Conservation (phyloP, 495 filamentous ascomycete species). For the Sphaerosporella brunnea region DNA sequence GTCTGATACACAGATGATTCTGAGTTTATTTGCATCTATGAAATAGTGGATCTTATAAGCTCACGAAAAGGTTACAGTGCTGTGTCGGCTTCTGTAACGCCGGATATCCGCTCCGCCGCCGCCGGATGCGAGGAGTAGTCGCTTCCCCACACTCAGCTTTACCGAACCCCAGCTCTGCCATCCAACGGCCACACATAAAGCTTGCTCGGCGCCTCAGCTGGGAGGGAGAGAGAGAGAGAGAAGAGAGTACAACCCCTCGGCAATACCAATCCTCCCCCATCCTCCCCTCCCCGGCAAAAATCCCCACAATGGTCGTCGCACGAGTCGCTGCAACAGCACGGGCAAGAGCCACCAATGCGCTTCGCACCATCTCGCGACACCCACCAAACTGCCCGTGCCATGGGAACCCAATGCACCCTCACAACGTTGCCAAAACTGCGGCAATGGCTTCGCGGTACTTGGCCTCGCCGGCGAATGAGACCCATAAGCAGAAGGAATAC, state of each 20-base stretch:
- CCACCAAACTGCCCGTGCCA: slow-evolving; percentile 87
- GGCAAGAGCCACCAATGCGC: slow-evolving; percentile 56
- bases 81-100: too few relatives aligned
- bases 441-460: slow-evolving; percentile 6
- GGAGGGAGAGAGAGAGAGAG: too few relatives aligned
- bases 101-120: too few relatives aligned
- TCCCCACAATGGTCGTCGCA: slow-evolving; percentile 10
- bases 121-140: too few relatives aligned
- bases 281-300: background rate
- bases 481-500: slow-evolving; percentile 58
- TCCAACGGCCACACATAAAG: background rate
- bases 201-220: background rate
- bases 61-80: too few relatives aligned
- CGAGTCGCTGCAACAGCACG: slow-evolving; percentile 42
- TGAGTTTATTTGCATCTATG: too few relatives aligned
- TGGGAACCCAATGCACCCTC: slow-evolving; percentile 58
- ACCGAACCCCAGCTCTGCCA: background rate
- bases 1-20: too few relatives aligned
- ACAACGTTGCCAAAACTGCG: slow-evolving; percentile 32
- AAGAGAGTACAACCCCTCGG: background rate
- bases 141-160: background rate
- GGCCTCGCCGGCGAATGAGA: slow-evolving; percentile 10
- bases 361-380: slow-evolving; percentile 77
- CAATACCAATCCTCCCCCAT: background rate
- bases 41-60: too few relatives aligned